Conservation (phyloP, 1,284 basidiomycete genomes). For the Puccinia triticina region DNA sequence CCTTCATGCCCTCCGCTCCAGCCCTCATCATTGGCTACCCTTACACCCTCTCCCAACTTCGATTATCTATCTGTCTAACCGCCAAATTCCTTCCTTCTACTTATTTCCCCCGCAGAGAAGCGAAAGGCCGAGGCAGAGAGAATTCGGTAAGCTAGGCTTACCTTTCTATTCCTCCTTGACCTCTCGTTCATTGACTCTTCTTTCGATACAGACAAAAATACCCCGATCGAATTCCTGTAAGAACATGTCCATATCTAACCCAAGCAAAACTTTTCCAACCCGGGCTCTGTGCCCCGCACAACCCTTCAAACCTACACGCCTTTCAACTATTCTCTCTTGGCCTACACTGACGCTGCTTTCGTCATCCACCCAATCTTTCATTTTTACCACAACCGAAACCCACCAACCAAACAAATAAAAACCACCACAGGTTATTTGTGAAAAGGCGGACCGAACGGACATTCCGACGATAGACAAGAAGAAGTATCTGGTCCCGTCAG, state of each 20-base stretch:
- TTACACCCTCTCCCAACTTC: neutral
- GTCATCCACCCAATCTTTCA: neutral
- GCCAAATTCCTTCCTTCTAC: neutral
- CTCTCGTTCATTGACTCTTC: neutral
- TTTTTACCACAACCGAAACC: neutral
- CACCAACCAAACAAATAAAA: neutral
- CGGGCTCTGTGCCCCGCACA: neutral
- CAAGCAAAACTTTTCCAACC: neutral
- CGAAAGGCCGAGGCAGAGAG: slow-evolving; percentile 65
- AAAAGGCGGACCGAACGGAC: slow-evolving; percentile 98
- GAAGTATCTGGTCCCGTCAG: slow-evolving; percentile 98
- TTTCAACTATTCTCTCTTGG: neutral
- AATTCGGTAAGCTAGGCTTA: slow-evolving; percentile 64
- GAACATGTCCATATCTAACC: neutral
- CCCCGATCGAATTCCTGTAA: slow-evolving; percentile 50
- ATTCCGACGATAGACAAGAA: slow-evolving; percentile 99
- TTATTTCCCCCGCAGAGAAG: slow-evolving; percentile 28
- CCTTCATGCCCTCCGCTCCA: neutral
- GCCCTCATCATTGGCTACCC: neutral
- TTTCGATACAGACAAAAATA: slow-evolving; percentile 48
- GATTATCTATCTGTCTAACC: neutral
- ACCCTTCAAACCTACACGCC: too few species aligned
- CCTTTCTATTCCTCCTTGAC: neutral
- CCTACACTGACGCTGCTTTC: neutral
- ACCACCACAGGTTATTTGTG: slow-evolving; percentile 84